phyloP scores from a whole-genome alignment of 108 stramenopile genomes.

The Ochromonas danica region DNA sequence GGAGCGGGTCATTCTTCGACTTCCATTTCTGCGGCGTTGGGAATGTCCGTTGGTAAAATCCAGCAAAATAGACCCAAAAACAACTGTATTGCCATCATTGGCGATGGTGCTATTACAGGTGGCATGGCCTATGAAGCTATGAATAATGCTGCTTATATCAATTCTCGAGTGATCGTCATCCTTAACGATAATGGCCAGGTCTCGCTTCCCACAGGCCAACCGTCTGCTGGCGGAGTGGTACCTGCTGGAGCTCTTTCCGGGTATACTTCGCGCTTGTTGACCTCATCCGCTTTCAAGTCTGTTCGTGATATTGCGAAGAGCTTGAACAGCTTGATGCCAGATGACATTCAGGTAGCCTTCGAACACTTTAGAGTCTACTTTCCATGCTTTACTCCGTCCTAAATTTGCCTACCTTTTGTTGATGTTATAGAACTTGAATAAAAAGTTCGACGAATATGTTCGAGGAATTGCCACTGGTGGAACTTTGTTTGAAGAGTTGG shows the following conservation, averaged over 20 bases:
- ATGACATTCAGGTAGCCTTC: slow-evolving; percentile 74
- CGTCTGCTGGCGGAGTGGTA: slow-evolving; percentile 83
- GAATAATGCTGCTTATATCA: slow-evolving; percentile 91
- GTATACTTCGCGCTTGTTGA: slow-evolving; percentile 86
- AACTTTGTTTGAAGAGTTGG: slow-evolving; percentile 92
- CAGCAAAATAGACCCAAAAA: slow-evolving; percentile 74
- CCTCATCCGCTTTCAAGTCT: slow-evolving; percentile 89
- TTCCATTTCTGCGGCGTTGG: slow-evolving; percentile 86
- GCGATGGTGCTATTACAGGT: slow-evolving; percentile 96
- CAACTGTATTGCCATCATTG: slow-evolving; percentile 95
- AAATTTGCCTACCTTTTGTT: not conserved
- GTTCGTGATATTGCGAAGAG: slow-evolving; percentile 87
- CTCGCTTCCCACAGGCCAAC: slow-evolving; percentile 91
- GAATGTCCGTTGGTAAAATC: slow-evolving; percentile 86
- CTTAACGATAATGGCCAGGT: slow-evolving; percentile 98
- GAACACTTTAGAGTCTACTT: not conserved
- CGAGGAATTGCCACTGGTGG: slow-evolving; percentile 90
- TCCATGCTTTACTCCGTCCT: not conserved
- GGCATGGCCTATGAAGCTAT: slow-evolving; percentile 99
- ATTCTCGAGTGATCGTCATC: slow-evolving; percentile 86
- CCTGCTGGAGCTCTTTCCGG: slow-evolving; percentile 81
- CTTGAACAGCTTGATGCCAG: slow-evolving; percentile 83
- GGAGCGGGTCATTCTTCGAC: slow-evolving; percentile 92
- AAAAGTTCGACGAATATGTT: slow-evolving; percentile 94
- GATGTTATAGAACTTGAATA: slow-evolving; percentile 67